Conservation (phyloP, 768 basidiomycete genomes). For the Mycena alexandri region DNA sequence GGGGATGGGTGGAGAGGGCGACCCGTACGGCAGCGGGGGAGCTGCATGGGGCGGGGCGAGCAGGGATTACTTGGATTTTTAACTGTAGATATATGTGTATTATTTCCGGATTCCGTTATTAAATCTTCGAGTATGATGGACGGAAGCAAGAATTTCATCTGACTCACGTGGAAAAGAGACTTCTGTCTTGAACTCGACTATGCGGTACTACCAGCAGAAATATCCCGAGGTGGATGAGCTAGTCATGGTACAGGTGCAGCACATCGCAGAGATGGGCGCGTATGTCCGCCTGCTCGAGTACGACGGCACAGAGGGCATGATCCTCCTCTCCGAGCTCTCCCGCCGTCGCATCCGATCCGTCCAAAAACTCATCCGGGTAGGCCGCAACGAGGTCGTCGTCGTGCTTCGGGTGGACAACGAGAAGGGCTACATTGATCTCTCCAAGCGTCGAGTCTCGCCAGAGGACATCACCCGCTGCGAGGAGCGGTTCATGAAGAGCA, state of each 20-base stretch:
- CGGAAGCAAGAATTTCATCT: too few species aligned
- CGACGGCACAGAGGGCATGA: conserved; percentile 99
- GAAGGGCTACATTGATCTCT: conserved; percentile 99
- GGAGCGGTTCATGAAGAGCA: conserved; percentile 98
- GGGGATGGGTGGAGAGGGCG: conserved; percentile 55
- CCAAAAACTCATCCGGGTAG: conserved; percentile 97
- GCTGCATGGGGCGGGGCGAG: conserved; percentile 52
- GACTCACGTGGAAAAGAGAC: conserved; percentile 3
- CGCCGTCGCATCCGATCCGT: conserved; percentile 96
- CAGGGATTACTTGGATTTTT: conserved; percentile 71
- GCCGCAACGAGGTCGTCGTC: conserved; percentile 98
- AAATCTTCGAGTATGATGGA: too few species aligned
- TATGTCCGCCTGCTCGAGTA: conserved; percentile 99
- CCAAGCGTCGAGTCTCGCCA: conserved; percentile 96
- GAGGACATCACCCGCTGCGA: conserved; percentile 99
- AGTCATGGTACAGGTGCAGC: conserved; percentile 99
- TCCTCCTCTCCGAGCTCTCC: conserved; percentile 97
- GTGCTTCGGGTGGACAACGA: conserved; percentile 98
- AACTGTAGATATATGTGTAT: conserved; percentile 23
- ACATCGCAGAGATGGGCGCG: conserved; percentile 99
- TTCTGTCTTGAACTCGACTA: conserved; percentile 45
- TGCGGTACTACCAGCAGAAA: conserved; percentile 94
- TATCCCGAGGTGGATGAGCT: conserved; percentile 98
- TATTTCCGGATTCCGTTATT: too few species aligned
- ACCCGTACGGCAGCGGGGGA: conserved; percentile 62